These are phyloP conservation scores for Tuber borchii DNA, from an alignment of 495 filamentous ascomycete species.

Conservation along the genomic window DNA sequence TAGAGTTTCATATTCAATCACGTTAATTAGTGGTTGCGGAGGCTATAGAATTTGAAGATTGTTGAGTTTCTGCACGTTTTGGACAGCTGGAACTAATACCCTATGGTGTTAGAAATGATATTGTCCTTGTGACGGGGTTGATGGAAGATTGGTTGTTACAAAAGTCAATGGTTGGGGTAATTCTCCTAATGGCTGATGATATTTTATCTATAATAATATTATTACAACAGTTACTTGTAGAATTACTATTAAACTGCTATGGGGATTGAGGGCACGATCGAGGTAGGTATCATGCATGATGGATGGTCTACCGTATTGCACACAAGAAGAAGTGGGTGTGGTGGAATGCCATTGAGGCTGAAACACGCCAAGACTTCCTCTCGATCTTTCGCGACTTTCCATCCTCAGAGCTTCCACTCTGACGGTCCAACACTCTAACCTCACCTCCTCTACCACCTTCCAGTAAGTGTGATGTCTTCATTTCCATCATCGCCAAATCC, in stretches of 20 bases:
- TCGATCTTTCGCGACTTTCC: background rate
- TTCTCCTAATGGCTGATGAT: background rate
- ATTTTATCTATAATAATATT: too few species aligned
- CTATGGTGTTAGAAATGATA: background rate
- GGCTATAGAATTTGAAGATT: too few species aligned
- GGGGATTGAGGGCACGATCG: background rate
- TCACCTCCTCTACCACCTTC: background rate
- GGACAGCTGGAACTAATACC: too few species aligned
- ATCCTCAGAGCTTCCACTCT: background rate
- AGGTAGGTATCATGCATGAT: background rate
- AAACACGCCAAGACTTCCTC: constrained; percentile 1
- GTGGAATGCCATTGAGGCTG: background rate
- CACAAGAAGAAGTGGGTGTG: background rate
- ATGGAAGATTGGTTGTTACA: background rate
- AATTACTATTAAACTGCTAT: background rate
- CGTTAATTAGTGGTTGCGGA: too few species aligned
- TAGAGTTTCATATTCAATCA: too few species aligned
- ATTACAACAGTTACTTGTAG: too few species aligned
- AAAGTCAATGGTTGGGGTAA: background rate
- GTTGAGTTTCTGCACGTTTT: too few species aligned
- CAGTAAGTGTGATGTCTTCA: background rate
- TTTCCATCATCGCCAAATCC: background rate
- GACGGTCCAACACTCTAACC: background rate
- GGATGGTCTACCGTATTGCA: too few species aligned
- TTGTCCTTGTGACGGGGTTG: background rate